Conservation (phyloP, 208 protist genomes). For the Trypanosoma scelopori region DNA sequence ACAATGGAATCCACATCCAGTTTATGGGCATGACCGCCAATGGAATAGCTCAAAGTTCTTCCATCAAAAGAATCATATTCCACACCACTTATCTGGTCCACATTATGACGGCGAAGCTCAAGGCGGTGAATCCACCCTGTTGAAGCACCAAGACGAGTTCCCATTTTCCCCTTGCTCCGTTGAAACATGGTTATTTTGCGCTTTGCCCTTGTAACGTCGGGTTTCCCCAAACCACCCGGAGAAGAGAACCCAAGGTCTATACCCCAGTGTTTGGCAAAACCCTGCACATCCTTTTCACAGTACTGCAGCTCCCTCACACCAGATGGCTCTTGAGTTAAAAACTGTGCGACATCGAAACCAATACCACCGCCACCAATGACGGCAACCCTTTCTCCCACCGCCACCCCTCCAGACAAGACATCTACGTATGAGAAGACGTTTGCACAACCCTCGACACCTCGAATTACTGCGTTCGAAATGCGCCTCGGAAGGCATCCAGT, state of each 20-base stretch:
- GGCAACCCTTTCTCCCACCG: constrained; percentile 75
- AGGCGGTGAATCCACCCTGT: constrained; percentile 92
- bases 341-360: constrained; percentile 91
- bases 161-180: constrained; percentile 79
- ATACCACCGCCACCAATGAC: constrained; percentile 93
- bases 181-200: constrained; percentile 71
- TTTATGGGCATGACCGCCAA: constrained; percentile 33
- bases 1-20: constrained; percentile 82
- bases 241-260: constrained; percentile 21
- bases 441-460: constrained; percentile 46
- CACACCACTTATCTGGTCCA: constrained; percentile 69
- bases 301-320: constrained; percentile 13
- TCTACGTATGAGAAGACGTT: constrained; percentile 88
- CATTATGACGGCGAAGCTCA: constrained; percentile 71
- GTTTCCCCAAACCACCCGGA: constrained; percentile 49
- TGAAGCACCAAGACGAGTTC: constrained; percentile 73
- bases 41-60: constrained; percentile 48
- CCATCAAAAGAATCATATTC: constrained; percentile 87
- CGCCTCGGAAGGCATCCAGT: constrained; percentile 73
- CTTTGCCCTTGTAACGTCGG: constrained; percentile 19
- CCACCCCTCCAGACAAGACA: constrained; percentile 57
- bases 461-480: constrained; percentile 48
- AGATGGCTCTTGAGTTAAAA: constrained; percentile 47
- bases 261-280: constrained; percentile 72
- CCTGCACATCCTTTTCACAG: constrained; percentile 27